Conservation (phyloP, 257 asterid species). For the Solanum arcanum region DNA sequence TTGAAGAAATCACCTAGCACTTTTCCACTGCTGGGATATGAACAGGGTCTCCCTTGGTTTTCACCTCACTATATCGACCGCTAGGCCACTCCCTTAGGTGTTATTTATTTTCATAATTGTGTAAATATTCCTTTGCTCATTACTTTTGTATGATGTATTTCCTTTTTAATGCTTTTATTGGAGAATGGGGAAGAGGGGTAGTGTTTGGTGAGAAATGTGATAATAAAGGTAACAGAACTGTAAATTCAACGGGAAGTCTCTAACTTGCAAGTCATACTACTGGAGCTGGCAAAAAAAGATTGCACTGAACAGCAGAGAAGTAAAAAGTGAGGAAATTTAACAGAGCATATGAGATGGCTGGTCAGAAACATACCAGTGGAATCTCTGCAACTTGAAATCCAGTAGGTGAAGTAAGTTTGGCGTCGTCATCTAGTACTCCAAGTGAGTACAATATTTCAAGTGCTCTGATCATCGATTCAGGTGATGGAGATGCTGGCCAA, state of each 20-base stretch:
- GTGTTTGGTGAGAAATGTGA: neutral
- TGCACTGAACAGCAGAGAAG: neutral
- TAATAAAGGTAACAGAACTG: neutral
- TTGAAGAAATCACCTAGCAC: neutral
- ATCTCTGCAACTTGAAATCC: slow-evolving; percentile 97
- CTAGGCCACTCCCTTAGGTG: neutral
- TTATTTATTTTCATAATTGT: neutral
- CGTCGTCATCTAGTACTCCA: slow-evolving; percentile 86
- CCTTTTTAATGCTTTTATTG: neutral
- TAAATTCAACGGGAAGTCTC: neutral
- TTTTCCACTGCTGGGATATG: neutral
- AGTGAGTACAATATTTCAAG: slow-evolving; percentile 89
- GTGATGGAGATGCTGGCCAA: slow-evolving; percentile 95
- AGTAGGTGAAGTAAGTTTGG: slow-evolving; percentile 81
- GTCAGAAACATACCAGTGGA: slow-evolving; percentile 52
- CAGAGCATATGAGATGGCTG: neutral
- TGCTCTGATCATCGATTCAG: slow-evolving; percentile 94
- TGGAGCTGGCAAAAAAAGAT: neutral
- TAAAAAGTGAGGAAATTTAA: neutral
- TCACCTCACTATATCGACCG: neutral
- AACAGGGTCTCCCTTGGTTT: neutral
- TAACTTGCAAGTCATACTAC: neutral
- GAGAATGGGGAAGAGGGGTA: neutral
- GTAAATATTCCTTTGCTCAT: neutral
- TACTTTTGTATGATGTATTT: neutral